These are phyloP conservation scores for Penicillium sp. DNA, from an alignment of 2,329 filamentous ascomycete genomes.

Conservation along the genomic window DNA sequence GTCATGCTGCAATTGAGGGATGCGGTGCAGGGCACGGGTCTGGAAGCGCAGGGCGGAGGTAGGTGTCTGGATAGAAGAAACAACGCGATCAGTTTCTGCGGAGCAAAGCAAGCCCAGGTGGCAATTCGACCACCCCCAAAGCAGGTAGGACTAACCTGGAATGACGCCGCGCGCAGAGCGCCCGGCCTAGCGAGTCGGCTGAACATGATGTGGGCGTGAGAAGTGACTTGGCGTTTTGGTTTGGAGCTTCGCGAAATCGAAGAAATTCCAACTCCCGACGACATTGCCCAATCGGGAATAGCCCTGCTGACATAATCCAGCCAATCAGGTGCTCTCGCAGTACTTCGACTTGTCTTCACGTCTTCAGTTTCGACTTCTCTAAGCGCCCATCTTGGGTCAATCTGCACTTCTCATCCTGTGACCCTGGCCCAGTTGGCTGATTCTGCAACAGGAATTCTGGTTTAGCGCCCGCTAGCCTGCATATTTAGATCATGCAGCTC, in stretches of 20 bases:
- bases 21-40: conserved; percentile 49
- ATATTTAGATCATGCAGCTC: conserved; percentile 27
- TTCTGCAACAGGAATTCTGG: conserved; percentile 17
- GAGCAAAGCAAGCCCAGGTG: conserved; percentile 7
- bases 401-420: conserved; percentile 10
- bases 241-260: conserved; percentile 33
- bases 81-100: conserved; percentile 30
- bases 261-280: conserved; percentile 43
- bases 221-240: conserved; percentile 19
- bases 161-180: conserved; percentile 49
- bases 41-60: conserved; percentile 46
- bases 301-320: conserved; percentile 28
- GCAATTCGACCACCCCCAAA: conserved; percentile 6
- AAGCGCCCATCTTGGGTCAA: conserved; percentile 26
- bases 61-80: conserved; percentile 36
- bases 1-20: conserved; percentile 58
- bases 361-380: conserved; percentile 15
- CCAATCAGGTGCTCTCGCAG: conserved; percentile 35
- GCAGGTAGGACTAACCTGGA: conserved; percentile 40
- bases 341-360: conserved; percentile 23
- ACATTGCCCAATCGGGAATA: conserved; percentile 37
- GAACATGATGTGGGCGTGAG: conserved; percentile 48
- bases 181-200: conserved; percentile 51
- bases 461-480: conserved; percentile 27
- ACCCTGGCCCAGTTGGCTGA: background rate